phyloP scores from a whole-genome alignment of 108 stramenopile genomes.

The Stephanodiscus minutulus region DNA sequence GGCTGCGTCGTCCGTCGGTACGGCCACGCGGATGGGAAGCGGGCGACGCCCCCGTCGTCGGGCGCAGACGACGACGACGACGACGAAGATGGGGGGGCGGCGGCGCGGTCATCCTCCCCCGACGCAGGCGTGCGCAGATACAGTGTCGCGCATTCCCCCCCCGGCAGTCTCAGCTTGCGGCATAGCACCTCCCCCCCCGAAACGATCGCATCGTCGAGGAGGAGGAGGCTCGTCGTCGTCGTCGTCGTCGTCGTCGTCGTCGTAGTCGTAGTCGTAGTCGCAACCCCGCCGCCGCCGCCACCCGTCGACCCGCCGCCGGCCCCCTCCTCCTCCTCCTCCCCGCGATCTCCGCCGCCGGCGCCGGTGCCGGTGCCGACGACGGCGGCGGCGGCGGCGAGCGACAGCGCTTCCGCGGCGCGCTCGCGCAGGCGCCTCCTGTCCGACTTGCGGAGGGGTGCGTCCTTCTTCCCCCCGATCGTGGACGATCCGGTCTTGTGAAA shows the following conservation, averaged over 20 bases:
- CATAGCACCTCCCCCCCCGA: conserved; percentile 31
- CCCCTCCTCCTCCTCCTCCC: conserved; percentile 3
- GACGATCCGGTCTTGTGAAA: conserved; percentile 61
- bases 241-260: too few species aligned
- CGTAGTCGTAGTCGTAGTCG: too few species aligned
- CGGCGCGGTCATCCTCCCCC: not conserved
- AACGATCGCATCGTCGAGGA: conserved; percentile 37
- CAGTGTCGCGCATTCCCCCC: conserved; percentile 34
- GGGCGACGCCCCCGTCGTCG: not conserved
- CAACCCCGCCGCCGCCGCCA: conserved; percentile 37
- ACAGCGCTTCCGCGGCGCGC: conserved; percentile 32
- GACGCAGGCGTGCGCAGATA: conserved; percentile 38
- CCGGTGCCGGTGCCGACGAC: too few species aligned
- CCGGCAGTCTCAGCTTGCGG: conserved; percentile 35
- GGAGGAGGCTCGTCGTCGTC: conserved; percentile 5
- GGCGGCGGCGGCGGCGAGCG: conserved; percentile 32
- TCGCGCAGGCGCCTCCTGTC: conserved; percentile 64
- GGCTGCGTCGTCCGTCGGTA: conserved; percentile 44
- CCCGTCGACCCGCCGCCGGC: conserved; percentile 29
- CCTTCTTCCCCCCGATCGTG: conserved; percentile 51
- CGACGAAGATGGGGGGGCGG: not conserved
- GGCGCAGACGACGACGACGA: not conserved
- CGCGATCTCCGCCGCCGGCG: too few species aligned
- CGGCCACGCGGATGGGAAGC: conserved; percentile 45
- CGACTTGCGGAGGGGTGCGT: conserved; percentile 76